A percentile compares a stretch with the other conserved stretches of the same genome.
Evolutionary conservation across 2,329 filamentous ascomycete genomes (phyloP).

Genomic region (Ophiocordyceps camponoti-rufipedis): DNA sequence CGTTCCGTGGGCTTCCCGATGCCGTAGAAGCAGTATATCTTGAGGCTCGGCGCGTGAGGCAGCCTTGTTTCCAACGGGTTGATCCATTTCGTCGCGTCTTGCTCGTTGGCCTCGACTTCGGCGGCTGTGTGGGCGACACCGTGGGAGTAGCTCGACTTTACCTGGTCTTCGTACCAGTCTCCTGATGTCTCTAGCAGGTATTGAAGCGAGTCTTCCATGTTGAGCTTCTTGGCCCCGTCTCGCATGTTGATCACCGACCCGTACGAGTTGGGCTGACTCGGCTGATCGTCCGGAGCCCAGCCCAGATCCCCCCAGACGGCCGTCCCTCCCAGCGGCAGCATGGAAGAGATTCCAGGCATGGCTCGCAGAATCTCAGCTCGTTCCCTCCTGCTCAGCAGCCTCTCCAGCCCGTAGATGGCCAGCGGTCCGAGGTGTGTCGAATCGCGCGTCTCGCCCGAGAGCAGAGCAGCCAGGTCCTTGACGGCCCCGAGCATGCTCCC

Average conservation of each 20-base stretch:
- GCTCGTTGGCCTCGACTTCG: slow-evolving; percentile 68
- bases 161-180: slow-evolving; percentile 63
- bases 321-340: slow-evolving; percentile 88
- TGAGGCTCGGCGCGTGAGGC: slow-evolving; percentile 71
- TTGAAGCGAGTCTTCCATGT: slow-evolving; percentile 54
- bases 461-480: slow-evolving; percentile 75
- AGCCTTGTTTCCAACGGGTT: slow-evolving; percentile 84
- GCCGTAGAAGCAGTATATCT: slow-evolving; percentile 95
- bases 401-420: slow-evolving; percentile 90
- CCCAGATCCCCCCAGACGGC: slow-evolving; percentile 84
- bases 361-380: slow-evolving; percentile 85
- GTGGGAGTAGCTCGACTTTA: slow-evolving; percentile 64
- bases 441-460: slow-evolving; percentile 96
- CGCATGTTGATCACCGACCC: slow-evolving; percentile 79
- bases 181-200: slow-evolving; percentile 68
- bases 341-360: slow-evolving; percentile 92
- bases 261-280: slow-evolving; percentile 53
- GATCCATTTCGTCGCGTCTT: slow-evolving; percentile 71
- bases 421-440: slow-evolving; percentile 93
- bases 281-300: slow-evolving; percentile 74
- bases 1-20: slow-evolving; percentile 88
- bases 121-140: slow-evolving; percentile 64
- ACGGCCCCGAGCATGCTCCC: slow-evolving; percentile 93
- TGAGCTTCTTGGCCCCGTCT: slow-evolving; percentile 53
- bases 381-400: slow-evolving; percentile 80